These are phyloP conservation scores for Lactarius quietus DNA, from an alignment of 768 basidiomycete species.

Conservation along the genomic window DNA sequence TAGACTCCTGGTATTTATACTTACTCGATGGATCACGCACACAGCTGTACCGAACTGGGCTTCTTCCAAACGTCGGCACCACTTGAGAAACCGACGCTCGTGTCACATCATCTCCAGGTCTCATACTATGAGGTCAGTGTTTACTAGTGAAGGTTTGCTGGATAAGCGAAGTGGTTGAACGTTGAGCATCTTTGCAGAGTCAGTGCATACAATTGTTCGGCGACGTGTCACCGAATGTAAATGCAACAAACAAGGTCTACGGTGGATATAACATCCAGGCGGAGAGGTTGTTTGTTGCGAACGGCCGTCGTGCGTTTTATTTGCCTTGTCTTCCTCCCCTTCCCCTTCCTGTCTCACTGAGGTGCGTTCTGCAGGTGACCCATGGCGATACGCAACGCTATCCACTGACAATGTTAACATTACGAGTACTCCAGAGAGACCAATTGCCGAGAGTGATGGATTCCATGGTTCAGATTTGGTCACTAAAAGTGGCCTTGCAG, in stretches of 20 bases:
- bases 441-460: slow-evolving; percentile 27
- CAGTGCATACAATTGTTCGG: background rate
- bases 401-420: slow-evolving; percentile 24
- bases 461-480: slow-evolving; percentile 31
- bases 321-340: no score
- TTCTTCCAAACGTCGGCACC: background rate
- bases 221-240: background rate
- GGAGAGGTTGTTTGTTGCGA: slow-evolving; percentile 29
- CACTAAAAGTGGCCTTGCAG: background rate
- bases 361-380: background rate
- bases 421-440: slow-evolving; percentile 22
- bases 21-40: background rate
- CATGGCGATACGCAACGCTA: slow-evolving; percentile 17
- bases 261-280: slow-evolving; percentile 28
- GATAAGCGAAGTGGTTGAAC: background rate
- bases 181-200: background rate
- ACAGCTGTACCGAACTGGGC: background rate
- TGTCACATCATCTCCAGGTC: slow-evolving; percentile 5
- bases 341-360: background rate
- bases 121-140: background rate
- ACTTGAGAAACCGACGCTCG: slow-evolving; percentile 38
- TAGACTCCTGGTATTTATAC: background rate
- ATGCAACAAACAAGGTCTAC: slow-evolving; percentile 16
- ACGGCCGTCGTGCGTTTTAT: slow-evolving; percentile 19
- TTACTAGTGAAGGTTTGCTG: background rate